Evolutionary conservation across 2,329 filamentous ascomycete genomes (phyloP).

Genomic region (Hymenoscyphus scutula): DNA sequence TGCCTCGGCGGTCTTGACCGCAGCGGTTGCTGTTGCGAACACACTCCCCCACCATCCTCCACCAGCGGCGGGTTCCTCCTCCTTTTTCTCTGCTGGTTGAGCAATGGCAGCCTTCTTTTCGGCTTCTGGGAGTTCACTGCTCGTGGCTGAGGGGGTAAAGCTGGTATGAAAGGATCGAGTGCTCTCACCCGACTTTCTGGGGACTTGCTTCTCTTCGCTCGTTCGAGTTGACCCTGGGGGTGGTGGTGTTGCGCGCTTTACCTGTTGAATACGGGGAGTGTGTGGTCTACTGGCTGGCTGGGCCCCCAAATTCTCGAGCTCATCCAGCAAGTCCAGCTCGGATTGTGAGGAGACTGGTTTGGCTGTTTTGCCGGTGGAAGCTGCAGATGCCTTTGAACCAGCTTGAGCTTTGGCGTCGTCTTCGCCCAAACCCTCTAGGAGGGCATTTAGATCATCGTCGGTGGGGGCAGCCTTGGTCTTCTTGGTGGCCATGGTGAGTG

Average conservation of each 20-base stretch:
- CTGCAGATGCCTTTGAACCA: slow-evolving; percentile 38
- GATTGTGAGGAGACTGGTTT: slow-evolving; percentile 38
- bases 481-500: slow-evolving; percentile 55
- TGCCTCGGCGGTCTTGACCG: slow-evolving; percentile 87
- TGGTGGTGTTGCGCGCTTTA: slow-evolving; percentile 52
- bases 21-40: slow-evolving; percentile 70
- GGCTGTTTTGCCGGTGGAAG: slow-evolving; percentile 32
- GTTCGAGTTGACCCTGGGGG: slow-evolving; percentile 50
- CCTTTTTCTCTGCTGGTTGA: slow-evolving; percentile 42
- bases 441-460: slow-evolving; percentile 63
- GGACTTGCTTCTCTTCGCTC: slow-evolving; percentile 61
- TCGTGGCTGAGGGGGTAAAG: slow-evolving; percentile 67
- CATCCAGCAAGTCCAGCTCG: slow-evolving; percentile 64
- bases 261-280: slow-evolving; percentile 68
- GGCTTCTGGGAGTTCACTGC: slow-evolving; percentile 55
- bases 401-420: slow-evolving; percentile 48
- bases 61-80: slow-evolving; percentile 41
- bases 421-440: slow-evolving; percentile 61
- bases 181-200: slow-evolving; percentile 76
- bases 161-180: slow-evolving; percentile 67
- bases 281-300: slow-evolving; percentile 71
- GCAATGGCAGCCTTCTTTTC: slow-evolving; percentile 52
- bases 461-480: slow-evolving; percentile 54
- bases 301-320: slow-evolving; percentile 71
- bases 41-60: slow-evolving; percentile 90